Conservation (phyloP, 2,329 filamentous ascomycete species). For the Neonectria coccinea region DNA sequence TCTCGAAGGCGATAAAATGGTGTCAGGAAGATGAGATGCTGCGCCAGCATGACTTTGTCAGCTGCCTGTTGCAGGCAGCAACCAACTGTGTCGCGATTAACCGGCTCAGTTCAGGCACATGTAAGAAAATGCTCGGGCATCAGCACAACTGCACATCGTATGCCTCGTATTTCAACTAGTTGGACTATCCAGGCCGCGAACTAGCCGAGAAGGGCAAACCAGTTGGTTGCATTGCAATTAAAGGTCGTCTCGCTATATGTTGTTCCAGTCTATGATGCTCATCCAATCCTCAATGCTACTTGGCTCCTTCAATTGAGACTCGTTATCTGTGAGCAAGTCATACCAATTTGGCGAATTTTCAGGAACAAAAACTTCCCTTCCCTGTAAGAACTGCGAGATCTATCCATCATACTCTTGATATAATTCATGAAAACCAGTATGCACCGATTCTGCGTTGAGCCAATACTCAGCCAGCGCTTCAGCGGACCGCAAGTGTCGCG, state of each 20-base stretch:
- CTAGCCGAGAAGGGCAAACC: background rate
- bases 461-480: conserved; percentile 36
- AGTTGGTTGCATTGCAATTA: background rate
- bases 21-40: background rate
- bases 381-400: conserved; percentile 34
- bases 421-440: conserved; percentile 40
- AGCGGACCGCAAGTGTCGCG: conserved; percentile 27
- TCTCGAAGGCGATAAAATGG: background rate
- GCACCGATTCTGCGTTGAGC: conserved; percentile 41
- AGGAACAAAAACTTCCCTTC: conserved; percentile 37
- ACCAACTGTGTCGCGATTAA: background rate
- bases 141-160: background rate
- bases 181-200: background rate
- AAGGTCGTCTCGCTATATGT: background rate
- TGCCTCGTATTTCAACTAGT: background rate
- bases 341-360: conserved; percentile 41
- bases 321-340: conserved; percentile 33
- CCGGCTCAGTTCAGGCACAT: background rate
- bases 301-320: conserved; percentile 29
- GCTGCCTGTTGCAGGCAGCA: conserved; percentile 3
- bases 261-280: conserved; percentile 42
- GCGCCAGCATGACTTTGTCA: background rate
- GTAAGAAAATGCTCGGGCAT: background rate
- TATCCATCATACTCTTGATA: conserved; percentile 39
- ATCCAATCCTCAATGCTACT: conserved; percentile 41